Evolutionary conservation across 768 basidiomycete genomes (phyloP), one percentile per base, ranked within the genome.

Genomic region (Suillus cothurnatus): DNA sequence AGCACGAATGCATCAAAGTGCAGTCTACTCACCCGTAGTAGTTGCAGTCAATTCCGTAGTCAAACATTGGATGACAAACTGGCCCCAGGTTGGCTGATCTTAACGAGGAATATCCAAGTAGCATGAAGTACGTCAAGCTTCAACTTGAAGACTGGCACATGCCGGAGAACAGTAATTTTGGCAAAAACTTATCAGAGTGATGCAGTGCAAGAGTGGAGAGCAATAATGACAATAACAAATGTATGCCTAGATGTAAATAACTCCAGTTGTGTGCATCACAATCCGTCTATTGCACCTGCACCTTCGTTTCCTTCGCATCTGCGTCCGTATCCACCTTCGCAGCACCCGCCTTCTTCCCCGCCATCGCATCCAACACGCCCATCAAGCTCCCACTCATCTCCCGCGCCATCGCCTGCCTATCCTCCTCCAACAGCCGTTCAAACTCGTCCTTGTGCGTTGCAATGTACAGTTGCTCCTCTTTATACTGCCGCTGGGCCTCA

Each of bases 391-490:
- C 81, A 2, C 79, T 75, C 82, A 84, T 80, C 70, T 85, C 82
- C 66, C 77, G 77, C 64, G 79, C 77, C 78, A 82, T 79, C 36
- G 79, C 79, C 71, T 86, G 78, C 62, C 75, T 79, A 50, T 86
- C 84, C 61, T 85, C 85, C 70, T 86, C 85, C 69, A 86, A 73
- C 70, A 80, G 61, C 61, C 77, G 73, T 66, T 86, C 83, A 67
- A 86, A 85, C 58, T 83, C 78, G 39, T 69, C 80, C 72, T 82
- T 85, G 76, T 87, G 81, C 47, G 82, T 71, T 39, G 74, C 74
- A 67, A 87, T 80, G 70, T 85, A 86, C 61, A 82, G 79, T 64
- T 84, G 81, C 66, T 87, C 86, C 64, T 85, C 84, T 64, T 72
- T 76, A 76, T 86, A 87, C 57, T 79, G 76, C 41, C 71, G 73